A percentile compares a stretch with the other conserved stretches of the same genome.
Conservation (phyloP, 345 rosid genomes). For the Euphorbia tirucalli region DNA sequence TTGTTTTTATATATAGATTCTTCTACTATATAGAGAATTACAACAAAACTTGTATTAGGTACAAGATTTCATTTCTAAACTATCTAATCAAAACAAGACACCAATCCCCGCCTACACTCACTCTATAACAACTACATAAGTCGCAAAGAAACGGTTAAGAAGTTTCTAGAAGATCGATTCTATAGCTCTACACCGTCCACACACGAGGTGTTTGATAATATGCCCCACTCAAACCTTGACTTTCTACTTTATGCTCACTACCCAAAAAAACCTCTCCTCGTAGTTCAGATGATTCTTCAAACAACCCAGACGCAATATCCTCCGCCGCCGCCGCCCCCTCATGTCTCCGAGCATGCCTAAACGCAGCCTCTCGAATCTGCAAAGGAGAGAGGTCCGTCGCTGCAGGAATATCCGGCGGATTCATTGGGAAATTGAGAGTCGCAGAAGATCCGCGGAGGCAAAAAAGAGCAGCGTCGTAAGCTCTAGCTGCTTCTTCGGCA, state of each 20-base stretch:
- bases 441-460: constrained; percentile 52
- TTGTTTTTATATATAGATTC: too few relatives aligned
- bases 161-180: background rate
- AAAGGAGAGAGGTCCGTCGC: constrained; percentile 24
- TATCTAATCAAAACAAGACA: background rate
- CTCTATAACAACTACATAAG: constrained; percentile 3
- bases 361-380: constrained; percentile 46
- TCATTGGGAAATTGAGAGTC: constrained; percentile 45
- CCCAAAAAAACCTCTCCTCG: too few relatives aligned
- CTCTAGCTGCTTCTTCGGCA: constrained; percentile 62
- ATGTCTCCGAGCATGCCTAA: constrained; percentile 32
- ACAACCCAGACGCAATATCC: background rate
- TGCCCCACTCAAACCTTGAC: constrained; percentile 11
- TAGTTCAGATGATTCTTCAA: too few relatives aligned
- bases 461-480: constrained; percentile 60
- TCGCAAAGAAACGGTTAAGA: background rate
- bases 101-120: background rate
- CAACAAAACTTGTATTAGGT: background rate
- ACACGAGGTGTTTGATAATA: constrained; percentile 34
- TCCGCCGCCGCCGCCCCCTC: background rate
- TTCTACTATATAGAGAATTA: background rate
- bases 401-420: constrained; percentile 36
- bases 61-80: constrained; percentile 17
- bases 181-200: constrained; percentile 22
- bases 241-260: background rate